Evolutionary conservation across 2,329 filamentous ascomycete genomes (phyloP), one percentile per base, ranked within the genome.

Genomic region (Penicillium paneum): DNA sequence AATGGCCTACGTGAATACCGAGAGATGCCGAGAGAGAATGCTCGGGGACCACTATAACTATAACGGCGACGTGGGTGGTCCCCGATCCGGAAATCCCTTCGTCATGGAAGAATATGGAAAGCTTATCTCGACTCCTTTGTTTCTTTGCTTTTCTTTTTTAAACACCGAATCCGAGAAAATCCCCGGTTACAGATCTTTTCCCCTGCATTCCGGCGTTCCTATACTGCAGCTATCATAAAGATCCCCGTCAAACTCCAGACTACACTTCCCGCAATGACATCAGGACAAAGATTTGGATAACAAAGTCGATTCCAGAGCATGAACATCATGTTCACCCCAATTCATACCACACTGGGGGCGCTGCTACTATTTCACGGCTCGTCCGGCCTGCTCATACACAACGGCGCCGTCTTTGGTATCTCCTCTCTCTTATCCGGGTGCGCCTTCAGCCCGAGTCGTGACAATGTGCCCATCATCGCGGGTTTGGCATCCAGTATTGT

Each of bases 271-370:
- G 13, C 13, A 36, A 58, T 58, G 56, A 58, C 53, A 56, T 54
- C 56, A 56, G 43, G 29, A 32, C 17, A 17, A 42, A 56, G 56
- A 55, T 21, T 45, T 56, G 52, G 21, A 43, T 42, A 44, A 24
- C 44, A 52, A 39, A 44, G 48, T 41, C 34, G 19, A 28, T 8
- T 45, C 21, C 8, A 41, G 11, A 38, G 10, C 24, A 31, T 26
- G 19, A 13, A 17, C 28, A 42, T 31, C 35, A 81, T 82, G 79
- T 82, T 82, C 60, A 82, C 79, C 0, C 79, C 80, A 0, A 50
- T 82, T 26, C 75, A 81, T 59, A 80, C 80, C 13, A 74, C 76
- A 6, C 63, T 82, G 11, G 80, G 80, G 17, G 79, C 80, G 2
- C 47, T 81, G 12, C 66, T 82, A 49, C 71, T 82, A 45, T 78